Evolutionary conservation across 306 rosid genomes (phyloP).

Genomic region (Cicer chorassanicum): DNA sequence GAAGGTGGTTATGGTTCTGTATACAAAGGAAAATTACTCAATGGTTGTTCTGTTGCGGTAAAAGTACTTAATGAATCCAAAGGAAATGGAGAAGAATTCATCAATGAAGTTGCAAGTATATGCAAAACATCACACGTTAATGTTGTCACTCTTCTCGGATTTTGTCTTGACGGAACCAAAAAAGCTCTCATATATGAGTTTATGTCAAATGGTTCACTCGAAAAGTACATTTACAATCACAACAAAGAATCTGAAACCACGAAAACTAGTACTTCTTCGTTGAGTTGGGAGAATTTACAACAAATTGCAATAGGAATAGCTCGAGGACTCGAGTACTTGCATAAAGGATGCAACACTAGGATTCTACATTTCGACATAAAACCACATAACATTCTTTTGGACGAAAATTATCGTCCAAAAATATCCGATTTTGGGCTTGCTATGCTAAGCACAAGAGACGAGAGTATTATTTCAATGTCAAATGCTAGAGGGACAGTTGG

Average conservation of each 20-base stretch:
- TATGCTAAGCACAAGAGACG: constrained; percentile 46
- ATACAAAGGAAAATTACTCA: constrained; percentile 50
- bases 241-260: not conserved
- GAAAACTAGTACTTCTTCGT: not conserved
- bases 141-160: constrained; percentile 51
- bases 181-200: constrained; percentile 52
- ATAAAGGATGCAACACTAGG: constrained; percentile 49
- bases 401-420: constrained; percentile 41
- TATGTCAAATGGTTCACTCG: constrained; percentile 51
- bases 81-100: constrained; percentile 58
- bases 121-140: constrained; percentile 56
- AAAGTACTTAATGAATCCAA: constrained; percentile 52
- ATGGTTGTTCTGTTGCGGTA: constrained; percentile 48
- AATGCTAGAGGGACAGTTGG: constrained; percentile 55
- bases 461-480: constrained; percentile 52
- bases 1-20: constrained; percentile 65
- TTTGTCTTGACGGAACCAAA: constrained; percentile 44
- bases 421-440: constrained; percentile 57
- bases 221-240: constrained; percentile 43
- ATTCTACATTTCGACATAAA: constrained; percentile 52
- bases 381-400: constrained; percentile 53
- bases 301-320: constrained; percentile 50
- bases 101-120: constrained; percentile 63
- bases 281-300: constrained; percentile 48
- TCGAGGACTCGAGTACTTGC: constrained; percentile 50